Evolutionary conservation across 805 yeast species (phyloP), one percentile per base, ranked within the genome.

Genomic region (Saccharomycopsis malanga): DNA sequence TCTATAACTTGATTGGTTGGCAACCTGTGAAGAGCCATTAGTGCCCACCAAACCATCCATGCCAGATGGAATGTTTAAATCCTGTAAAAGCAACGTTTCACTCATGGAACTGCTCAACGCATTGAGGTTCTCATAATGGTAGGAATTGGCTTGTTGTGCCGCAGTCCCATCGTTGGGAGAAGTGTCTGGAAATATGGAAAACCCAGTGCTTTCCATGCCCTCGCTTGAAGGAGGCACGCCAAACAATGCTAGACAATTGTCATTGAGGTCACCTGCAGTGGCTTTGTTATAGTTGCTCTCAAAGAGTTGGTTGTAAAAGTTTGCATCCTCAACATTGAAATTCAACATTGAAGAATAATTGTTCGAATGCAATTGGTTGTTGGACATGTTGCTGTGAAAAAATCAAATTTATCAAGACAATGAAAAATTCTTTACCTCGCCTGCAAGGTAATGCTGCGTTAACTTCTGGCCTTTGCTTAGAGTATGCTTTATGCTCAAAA

Each of bases 21-120:
- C 27, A 21, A 4, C 6, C 7, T 21, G 15, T 17, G 29, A 4
- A 21, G 37, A 4, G 21, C 36, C 22, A 18, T 40, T 59, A 24
- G 44, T 4, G 5, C 48, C 39, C 6, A 20, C 66, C 2, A 63
- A 55, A 18, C 61, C 50, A 45, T 61, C 64, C 10, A 61, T 54
- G 15, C 61, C 53, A 21, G 61, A 57, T 44, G 64, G 67, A 15
- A 63, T 45, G 46, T 63, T 65, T 2, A 58, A 58, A 12, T 54
- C 50, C 27, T 42, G 48, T 20, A 50, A 42, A 2, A 50, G 15
- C 21, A 50, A 35, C 9, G 50, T 44, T 12, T 46, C 53, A 23
- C 46, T 32, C n/a, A 45, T 15, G 12, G 41, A 25, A 45, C 22
- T 14, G 20, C 18, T 32, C 23, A 27, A 25, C 14, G 18, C 15